phyloP scores from a whole-genome alignment of 108 stramenopile genomes.

The Conticribra guillardii region DNA sequence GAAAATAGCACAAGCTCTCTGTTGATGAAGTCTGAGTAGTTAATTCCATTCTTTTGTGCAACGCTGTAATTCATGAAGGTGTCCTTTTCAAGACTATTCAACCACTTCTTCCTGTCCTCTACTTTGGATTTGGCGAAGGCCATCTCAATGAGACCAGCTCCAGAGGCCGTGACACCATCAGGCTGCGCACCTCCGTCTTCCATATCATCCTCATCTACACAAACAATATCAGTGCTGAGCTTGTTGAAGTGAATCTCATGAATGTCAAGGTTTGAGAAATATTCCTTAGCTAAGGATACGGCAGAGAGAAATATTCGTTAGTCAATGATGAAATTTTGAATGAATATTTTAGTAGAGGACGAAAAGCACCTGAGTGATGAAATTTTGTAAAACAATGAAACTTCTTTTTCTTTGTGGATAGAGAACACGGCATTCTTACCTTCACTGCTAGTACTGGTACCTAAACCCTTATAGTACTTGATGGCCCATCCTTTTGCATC shows the following conservation, averaged over 20 bases:
- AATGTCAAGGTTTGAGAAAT: slow-evolving; percentile 76
- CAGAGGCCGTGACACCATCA: slow-evolving; percentile 41
- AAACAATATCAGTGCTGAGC: slow-evolving; percentile 58
- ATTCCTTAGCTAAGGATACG: slow-evolving; percentile 62
- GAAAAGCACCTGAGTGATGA: background rate
- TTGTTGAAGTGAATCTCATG: slow-evolving; percentile 76
- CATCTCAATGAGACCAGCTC: slow-evolving; percentile 95
- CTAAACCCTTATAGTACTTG: slow-evolving; percentile 99
- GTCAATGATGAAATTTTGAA: background rate
- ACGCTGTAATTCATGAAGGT: slow-evolving; percentile 90
- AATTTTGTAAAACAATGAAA: background rate
- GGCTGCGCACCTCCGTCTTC: slow-evolving; percentile 27
- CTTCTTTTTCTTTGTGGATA: too few relatives aligned
- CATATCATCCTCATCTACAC: slow-evolving; percentile 36
- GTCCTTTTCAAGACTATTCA: slow-evolving; percentile 72
- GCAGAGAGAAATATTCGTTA: background rate
- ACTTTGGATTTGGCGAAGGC: slow-evolving; percentile 96
- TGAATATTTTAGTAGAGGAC: background rate
- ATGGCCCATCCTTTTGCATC: slow-evolving; percentile 95
- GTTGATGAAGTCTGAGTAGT: slow-evolving; percentile 96
- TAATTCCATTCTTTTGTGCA: slow-evolving; percentile 66
- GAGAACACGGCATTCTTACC: too few relatives aligned
- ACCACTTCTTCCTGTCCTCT: slow-evolving; percentile 96
- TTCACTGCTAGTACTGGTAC: slow-evolving; percentile 95
- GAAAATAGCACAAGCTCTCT: slow-evolving; percentile 97